These are phyloP conservation scores for Musa beccarii DNA, from an alignment of 176 grass and related monocot species.

Conservation along the genomic window DNA sequence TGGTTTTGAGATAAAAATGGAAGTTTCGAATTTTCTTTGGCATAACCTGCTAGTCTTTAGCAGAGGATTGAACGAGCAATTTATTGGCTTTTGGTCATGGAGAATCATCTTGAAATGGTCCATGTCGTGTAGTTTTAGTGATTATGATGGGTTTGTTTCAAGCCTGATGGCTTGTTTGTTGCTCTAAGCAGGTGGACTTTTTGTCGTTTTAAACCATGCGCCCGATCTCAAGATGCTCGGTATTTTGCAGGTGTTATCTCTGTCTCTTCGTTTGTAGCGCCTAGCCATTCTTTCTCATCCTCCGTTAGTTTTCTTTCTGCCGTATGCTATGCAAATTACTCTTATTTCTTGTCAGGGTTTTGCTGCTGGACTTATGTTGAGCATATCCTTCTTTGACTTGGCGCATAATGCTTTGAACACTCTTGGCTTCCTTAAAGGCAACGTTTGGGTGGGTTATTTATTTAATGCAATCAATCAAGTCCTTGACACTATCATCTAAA, in stretches of 20 bases:
- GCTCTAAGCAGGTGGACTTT: constrained; percentile 59
- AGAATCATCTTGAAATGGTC: not conserved
- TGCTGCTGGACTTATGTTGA: constrained; percentile 96
- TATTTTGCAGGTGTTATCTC: constrained; percentile 63
- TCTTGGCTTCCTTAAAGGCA: constrained; percentile 95
- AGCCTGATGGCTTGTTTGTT: not conserved
- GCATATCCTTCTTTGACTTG: constrained; percentile 95
- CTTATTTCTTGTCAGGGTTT: constrained; percentile 53
- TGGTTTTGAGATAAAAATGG: too few species aligned
- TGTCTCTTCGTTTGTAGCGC: not conserved
- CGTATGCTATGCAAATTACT: not conserved
- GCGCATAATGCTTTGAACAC: constrained; percentile 88
- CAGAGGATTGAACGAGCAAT: not conserved
- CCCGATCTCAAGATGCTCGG: constrained; percentile 92
- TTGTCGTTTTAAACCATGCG: constrained; percentile 63
- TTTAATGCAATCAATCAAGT: not conserved
- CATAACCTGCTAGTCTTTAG: not conserved
- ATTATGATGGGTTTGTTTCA: not conserved
- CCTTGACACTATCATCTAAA: not conserved
- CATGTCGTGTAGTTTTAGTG: not conserved
- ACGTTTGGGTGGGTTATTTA: constrained; percentile 62
- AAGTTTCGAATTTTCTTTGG: too few species aligned
- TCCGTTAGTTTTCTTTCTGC: not conserved
- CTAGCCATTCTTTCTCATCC: not conserved
- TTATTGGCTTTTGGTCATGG: not conserved